Percentiles rank a stretch among this genome's conserved stretches.
These are phyloP conservation scores for Thraustochytrium sp. DNA, from an alignment of 352 stramenopile genomes.

Conservation along the genomic window DNA sequence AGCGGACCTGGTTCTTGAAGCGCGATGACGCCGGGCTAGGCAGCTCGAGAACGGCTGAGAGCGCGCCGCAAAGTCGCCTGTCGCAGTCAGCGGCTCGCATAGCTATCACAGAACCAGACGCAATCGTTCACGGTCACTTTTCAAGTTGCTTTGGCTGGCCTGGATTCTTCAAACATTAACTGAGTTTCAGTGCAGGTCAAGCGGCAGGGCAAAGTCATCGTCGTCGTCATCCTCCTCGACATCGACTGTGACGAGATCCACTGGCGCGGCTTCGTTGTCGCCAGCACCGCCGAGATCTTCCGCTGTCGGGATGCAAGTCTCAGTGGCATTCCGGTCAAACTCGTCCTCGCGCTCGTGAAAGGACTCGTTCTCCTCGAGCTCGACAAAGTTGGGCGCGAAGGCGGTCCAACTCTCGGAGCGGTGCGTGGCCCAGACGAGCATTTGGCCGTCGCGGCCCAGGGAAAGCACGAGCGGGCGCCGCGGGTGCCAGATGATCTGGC, in stretches of 20 bases:
- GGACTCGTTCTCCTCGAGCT: conserved; percentile 39
- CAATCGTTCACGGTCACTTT: too few relatives aligned
- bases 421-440: conserved; percentile 23
- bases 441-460: conserved; percentile 7
- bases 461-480: neutral
- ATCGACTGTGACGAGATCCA: neutral
- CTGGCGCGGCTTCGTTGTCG: neutral
- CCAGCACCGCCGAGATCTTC: neutral
- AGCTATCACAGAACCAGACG: too few relatives aligned
- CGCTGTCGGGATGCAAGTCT: neutral
- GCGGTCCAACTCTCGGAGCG: conserved; percentile 39
- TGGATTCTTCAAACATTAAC: too few relatives aligned
- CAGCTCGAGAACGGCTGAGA: too few relatives aligned
- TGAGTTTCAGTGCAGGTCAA: too few relatives aligned
- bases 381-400: conserved; percentile 41
- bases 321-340: conserved; percentile 15
- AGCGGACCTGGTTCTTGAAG: too few relatives aligned
- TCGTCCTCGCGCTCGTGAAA: conserved; percentile 44
- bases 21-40: too few relatives aligned
- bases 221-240: neutral
- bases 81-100: too few relatives aligned
- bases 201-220: too few relatives aligned
- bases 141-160: too few relatives aligned
- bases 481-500: conserved; percentile 18
- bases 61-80: too few relatives aligned